These are phyloP conservation scores for Gossypium raimondii DNA, from an alignment of 345 rosid species.

Conservation along the genomic window DNA sequence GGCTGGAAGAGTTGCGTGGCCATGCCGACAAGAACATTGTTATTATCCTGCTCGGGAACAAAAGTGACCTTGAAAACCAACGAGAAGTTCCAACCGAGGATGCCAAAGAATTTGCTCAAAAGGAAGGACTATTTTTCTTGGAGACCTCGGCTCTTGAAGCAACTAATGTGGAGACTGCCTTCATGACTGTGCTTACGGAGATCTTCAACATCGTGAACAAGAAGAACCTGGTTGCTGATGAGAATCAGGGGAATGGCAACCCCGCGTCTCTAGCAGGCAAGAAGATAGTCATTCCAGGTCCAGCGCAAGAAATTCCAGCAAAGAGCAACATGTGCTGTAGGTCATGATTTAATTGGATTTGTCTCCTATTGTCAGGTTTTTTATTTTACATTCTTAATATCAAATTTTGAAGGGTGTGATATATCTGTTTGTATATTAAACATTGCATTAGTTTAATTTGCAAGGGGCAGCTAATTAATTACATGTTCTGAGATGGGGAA, in stretches of 20 bases:
- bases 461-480: slow-evolving; percentile 21
- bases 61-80: slow-evolving; percentile 61
- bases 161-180: slow-evolving; percentile 68
- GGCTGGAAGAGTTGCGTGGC: slow-evolving; percentile 74
- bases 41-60: slow-evolving; percentile 68
- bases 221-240: no score
- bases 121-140: slow-evolving; percentile 75
- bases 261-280: no score
- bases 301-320: neutral
- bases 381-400: slow-evolving; percentile 13
- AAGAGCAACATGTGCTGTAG: slow-evolving; percentile 46
- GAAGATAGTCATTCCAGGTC: neutral
- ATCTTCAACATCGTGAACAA: no score
- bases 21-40: slow-evolving; percentile 85
- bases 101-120: slow-evolving; percentile 71
- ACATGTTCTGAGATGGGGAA: slow-evolving; percentile 3
- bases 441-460: slow-evolving; percentile 13
- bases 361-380: slow-evolving; percentile 2
- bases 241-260: no score
- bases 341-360: slow-evolving; percentile 29
- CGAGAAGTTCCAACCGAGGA: slow-evolving; percentile 61
- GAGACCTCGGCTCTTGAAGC: slow-evolving; percentile 76
- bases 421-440: slow-evolving; percentile 31
- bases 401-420: slow-evolving; percentile 29
- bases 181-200: slow-evolving; percentile 45